Evolutionary conservation across 2,329 filamentous ascomycete species (phyloP), one percentile per base, ranked within the genome.

Genomic region (Alternaria consortialis): DNA sequence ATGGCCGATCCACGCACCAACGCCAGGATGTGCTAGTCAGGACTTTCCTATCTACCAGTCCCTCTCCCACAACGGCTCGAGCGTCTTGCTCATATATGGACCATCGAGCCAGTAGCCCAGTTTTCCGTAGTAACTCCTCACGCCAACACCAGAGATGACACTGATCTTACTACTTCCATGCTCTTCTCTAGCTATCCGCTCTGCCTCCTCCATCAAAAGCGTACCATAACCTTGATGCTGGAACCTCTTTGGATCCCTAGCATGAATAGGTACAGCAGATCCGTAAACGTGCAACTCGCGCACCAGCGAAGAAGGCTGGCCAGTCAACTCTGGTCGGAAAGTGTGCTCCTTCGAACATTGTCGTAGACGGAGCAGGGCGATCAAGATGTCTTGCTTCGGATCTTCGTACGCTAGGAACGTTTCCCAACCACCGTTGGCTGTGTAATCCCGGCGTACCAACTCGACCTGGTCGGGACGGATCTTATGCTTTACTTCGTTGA

Each of bases 401-500:
- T 99, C 95, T 77, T 99, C 95, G 74, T 99, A 99, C 1, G 95
- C 94, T 5, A 99, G 84, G 81, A 99, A 99, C 0, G 95, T 99
- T 80, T 99, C 95, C 95, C 95, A 99, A 25, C 95, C 96, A 39
- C 91, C 94, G 77, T 99, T 99, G 68, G 95, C 95, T 0, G 88
- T 87, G 79, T 99, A 99, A 81, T 99, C 95, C 67, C 95, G 87
- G 27, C 95, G 90, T 31, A 99, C 90, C 20, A 99, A 88, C 83
- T 99, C 95, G 60, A 99, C 92, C 78, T 99, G 94, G 68, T 94
- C 96, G 0, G 95, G 95, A 1, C 94, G 87, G 69, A 99, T 97
- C 84, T 98, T 98, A 84, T 99, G 90, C 84, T 99, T 99, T 67
- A 99, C 94, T 81, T 99, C 95, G 78, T 99, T 99, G 81, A 99